These are phyloP conservation scores for Microcos paniculata DNA, from an alignment of 345 rosid genomes.

Conservation along the genomic window DNA sequence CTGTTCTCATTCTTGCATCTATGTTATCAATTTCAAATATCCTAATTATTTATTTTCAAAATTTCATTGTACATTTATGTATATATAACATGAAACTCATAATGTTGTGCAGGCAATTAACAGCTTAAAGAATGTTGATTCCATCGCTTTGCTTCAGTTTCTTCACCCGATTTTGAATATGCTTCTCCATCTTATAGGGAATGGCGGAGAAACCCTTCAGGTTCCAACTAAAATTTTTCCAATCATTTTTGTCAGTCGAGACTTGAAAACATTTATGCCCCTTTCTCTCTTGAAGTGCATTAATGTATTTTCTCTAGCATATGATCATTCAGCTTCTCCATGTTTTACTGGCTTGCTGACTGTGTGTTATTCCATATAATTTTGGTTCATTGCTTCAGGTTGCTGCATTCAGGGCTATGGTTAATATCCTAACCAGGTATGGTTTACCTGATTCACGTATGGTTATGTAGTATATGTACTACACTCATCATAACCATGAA, in stretches of 20 bases:
- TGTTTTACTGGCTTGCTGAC: constrained; percentile 8
- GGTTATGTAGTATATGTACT: not conserved
- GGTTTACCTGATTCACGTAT: constrained; percentile 8
- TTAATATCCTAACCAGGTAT: constrained; percentile 93
- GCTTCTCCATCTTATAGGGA: constrained; percentile 98
- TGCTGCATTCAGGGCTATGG: constrained; percentile 99
- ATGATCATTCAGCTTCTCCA: not conserved
- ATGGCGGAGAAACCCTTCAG: constrained; percentile 99
- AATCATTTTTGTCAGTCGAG: not conserved
- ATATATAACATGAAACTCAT: not conserved
- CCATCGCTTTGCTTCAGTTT: constrained; percentile 97
- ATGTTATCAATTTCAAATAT: not conserved
- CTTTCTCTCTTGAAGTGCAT: not conserved
- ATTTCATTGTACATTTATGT: not conserved
- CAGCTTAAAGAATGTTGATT: constrained; percentile 96
- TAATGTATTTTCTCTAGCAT: constrained; percentile 4
- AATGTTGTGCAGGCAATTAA: constrained; percentile 75
- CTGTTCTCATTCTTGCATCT: not conserved
- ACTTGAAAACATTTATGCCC: constrained; percentile 1
- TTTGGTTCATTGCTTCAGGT: constrained; percentile 55
- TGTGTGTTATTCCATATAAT: constrained; percentile 23
- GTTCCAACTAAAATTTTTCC: constrained; percentile 34
- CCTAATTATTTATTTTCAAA: constrained; percentile 5
- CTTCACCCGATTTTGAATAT: constrained; percentile 93
- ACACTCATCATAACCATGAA: too few relatives aligned